Evolutionary conservation across 139 green algal genomes (phyloP).

Genomic region (Nannochloris sp.): DNA sequence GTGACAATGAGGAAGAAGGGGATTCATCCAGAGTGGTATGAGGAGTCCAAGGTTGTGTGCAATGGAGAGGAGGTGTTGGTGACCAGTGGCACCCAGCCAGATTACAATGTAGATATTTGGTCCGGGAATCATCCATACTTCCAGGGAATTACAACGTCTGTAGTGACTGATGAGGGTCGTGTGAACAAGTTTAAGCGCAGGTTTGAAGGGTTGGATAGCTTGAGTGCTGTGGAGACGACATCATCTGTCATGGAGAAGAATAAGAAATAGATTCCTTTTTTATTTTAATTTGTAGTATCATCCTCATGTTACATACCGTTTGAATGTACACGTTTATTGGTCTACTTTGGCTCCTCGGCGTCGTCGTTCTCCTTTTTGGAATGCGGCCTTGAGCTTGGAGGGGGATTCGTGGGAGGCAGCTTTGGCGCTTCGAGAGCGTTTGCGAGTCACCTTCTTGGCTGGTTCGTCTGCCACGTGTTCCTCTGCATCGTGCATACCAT

Average conservation of each 20-base stretch:
- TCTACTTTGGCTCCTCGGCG: not conserved
- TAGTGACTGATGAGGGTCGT: conserved; percentile 74
- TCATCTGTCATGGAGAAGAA: not conserved
- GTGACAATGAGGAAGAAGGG: conserved; percentile 54
- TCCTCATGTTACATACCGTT: too few species aligned
- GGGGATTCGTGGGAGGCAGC: not conserved
- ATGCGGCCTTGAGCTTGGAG: conserved; percentile 10
- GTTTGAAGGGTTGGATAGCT: conserved; percentile 49
- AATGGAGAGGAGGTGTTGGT: conserved; percentile 95
- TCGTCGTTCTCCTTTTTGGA: not conserved
- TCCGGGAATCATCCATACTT: conserved; percentile 94
- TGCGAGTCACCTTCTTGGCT: not conserved
- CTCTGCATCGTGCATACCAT: not conserved
- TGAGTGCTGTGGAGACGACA: conserved; percentile 27
- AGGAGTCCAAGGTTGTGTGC: conserved; percentile 80
- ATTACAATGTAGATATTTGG: conserved; percentile 95
- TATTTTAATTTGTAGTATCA: not conserved
- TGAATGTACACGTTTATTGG: not conserved
- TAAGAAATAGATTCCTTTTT: not conserved
- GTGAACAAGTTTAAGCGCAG: conserved; percentile 82
- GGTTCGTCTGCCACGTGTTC: not conserved
- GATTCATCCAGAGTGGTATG: conserved; percentile 60
- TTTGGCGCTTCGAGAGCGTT: too few species aligned
- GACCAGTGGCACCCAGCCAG: conserved; percentile 69
- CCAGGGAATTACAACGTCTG: conserved; percentile 50